Percentiles rank a stretch among this genome's conserved stretches.
phyloP scores from a whole-genome alignment of 192 early-diverging fungal species.

The Funneliformis mosseae region DNA sequence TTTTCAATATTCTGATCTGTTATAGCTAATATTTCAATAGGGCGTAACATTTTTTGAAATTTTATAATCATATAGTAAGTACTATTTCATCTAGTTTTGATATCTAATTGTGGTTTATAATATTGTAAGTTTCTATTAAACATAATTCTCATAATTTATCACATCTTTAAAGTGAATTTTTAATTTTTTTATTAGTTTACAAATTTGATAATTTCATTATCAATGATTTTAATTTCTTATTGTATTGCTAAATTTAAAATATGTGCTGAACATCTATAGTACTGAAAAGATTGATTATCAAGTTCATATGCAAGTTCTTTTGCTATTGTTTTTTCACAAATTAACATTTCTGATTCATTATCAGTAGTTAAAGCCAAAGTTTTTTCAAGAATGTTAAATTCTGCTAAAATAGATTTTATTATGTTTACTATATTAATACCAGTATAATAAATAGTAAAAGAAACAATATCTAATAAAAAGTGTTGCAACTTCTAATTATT shows the following conservation, averaged over 20 bases:
- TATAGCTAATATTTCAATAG: too few relatives aligned
- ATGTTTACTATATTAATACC: not conserved
- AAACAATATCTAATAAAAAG: slow-evolving; percentile 24
- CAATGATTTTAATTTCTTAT: not conserved
- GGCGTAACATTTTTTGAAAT: too few relatives aligned
- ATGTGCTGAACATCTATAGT: slow-evolving; percentile 1
- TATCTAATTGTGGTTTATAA: too few relatives aligned
- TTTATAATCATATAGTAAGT: too few relatives aligned
- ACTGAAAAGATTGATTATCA: not conserved
- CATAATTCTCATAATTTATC: not conserved
- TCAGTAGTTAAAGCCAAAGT: too few relatives aligned
- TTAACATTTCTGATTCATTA: not conserved
- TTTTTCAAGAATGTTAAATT: not conserved
- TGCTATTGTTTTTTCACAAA: not conserved
- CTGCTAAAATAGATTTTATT: not conserved
- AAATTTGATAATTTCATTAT: not conserved
- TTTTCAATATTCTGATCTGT: too few relatives aligned
- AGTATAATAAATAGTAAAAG: not conserved
- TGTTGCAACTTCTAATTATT: not conserved
- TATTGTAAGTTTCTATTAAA: too few relatives aligned
- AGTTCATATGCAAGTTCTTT: not conserved
- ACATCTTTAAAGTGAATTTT: not conserved
- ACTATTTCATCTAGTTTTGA: too few relatives aligned
- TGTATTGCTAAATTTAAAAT: too few relatives aligned
- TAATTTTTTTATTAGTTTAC: not conserved